These are phyloP conservation scores for Stevia rebaudiana DNA, from an alignment of 140 eudicot genomes.

Conservation along the genomic window DNA sequence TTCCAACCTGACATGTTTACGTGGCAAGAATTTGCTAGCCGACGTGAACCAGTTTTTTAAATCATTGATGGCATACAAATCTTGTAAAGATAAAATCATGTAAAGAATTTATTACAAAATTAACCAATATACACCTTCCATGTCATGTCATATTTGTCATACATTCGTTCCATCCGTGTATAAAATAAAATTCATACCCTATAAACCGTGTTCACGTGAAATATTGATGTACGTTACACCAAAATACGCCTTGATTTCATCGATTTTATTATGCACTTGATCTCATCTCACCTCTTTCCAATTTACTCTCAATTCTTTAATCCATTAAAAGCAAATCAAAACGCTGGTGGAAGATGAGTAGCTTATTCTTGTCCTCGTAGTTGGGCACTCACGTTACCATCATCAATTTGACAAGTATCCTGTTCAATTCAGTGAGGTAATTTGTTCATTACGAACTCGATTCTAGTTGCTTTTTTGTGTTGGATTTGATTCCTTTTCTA, in stretches of 20 bases:
- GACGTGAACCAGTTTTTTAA: too few species aligned
- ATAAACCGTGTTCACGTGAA: constrained; percentile 9
- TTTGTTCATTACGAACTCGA: constrained; percentile 21
- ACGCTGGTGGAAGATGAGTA: constrained; percentile 26
- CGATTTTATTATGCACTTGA: not conserved
- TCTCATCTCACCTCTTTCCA: not conserved
- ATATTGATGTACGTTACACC: not conserved
- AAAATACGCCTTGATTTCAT: constrained; percentile 18
- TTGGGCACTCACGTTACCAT: constrained; percentile 16
- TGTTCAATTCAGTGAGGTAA: constrained; percentile 8
- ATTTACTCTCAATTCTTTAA: not conserved
- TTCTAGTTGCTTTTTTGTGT: constrained; percentile 18
- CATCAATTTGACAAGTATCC: constrained; percentile 17
- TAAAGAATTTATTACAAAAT: not conserved
- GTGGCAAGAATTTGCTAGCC: too few species aligned
- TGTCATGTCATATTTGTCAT: not conserved
- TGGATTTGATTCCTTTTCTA: not conserved
- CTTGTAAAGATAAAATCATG: not conserved
- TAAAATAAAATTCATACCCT: not conserved
- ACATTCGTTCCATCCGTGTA: not conserved
- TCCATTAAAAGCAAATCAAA: not conserved
- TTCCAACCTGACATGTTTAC: too few species aligned
- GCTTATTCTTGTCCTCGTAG: constrained; percentile 31
- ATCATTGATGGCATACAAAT: not conserved
- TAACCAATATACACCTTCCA: not conserved